Evolutionary conservation across 257 asterid genomes (phyloP), one percentile per base, ranked within the genome.

Genomic region (Cynanchum wilfordii): DNA sequence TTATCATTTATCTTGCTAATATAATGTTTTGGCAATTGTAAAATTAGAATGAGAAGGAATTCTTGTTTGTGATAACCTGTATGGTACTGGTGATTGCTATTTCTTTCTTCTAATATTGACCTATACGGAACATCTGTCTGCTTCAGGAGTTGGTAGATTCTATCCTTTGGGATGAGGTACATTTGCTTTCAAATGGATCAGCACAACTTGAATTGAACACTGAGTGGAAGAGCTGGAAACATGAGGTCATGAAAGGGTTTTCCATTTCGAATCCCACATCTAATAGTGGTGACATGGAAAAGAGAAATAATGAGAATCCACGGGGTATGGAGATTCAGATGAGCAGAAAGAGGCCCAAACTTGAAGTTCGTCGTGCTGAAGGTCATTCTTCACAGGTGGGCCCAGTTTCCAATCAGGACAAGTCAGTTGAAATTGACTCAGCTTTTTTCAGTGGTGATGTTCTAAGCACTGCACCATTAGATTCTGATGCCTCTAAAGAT

Each of bases 301-400:
- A 82, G 65, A 79, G 83, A 25, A 72, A 67, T 58, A 77, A 79
- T 81, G 91, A 86, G 29, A 78, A 81, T 81, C 83, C 92, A 40
- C 57, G 72, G 75, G 62, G 84, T 55, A 36, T 77, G 64, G 95
- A 80, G 76, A 72, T 80, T 69, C 98, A 90, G 82, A 74, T 69
- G 58, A 84, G 90, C 85, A 83, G 89, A 73, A 95, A 95, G 83
- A 87, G 99, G 86, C 86, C 96, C 58, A 95, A 95, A 87, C 97
- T 95, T 73, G 99, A 92, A 89, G 86, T 92, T 82, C 97, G 99
- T 69, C 99, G 99, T 55, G 96, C 98, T 74, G 99, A 95, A 80
- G 75, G 88, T 44, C 93, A 91, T 80, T 77, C 77, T 4, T 82
- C 87, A 22, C 85, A 83, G 45, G 68, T 72, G 73, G 83, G 65